A percentile compares a stretch with the other conserved stretches of the same genome.
Evolutionary conservation across 2,329 filamentous ascomycete species (phyloP).

Genomic region (Trichoderma afroharzianum): DNA sequence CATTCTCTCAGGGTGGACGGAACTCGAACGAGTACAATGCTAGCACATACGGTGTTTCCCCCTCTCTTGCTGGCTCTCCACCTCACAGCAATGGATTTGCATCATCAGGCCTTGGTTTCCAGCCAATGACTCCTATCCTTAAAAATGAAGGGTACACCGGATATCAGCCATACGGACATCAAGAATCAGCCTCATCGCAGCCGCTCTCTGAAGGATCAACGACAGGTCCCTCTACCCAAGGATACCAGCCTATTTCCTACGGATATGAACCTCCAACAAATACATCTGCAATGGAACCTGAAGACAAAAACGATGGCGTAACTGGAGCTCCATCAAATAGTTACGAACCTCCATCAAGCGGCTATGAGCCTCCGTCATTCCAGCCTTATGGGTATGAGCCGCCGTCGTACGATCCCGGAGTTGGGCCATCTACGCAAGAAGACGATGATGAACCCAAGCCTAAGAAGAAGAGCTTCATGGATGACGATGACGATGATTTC

Average conservation of each 20-base stretch:
- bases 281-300: constrained; percentile 23
- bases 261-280: constrained; percentile 50
- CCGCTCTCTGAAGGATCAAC: not conserved
- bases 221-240: constrained; percentile 25
- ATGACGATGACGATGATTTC: constrained; percentile 75
- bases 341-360: constrained; percentile 29
- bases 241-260: constrained; percentile 43
- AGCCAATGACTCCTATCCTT: constrained; percentile 19
- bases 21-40: constrained; percentile 30
- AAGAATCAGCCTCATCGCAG: constrained; percentile 1
- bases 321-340: constrained; percentile 29
- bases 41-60: constrained; percentile 36
- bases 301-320: constrained; percentile 18
- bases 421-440: constrained; percentile 36
- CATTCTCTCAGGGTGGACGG: constrained; percentile 24
- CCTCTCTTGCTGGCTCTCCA: constrained; percentile 22
- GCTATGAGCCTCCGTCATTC: constrained; percentile 61
- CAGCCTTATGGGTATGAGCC: constrained; percentile 58
- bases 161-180: constrained; percentile 29
- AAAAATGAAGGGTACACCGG: constrained; percentile 14
- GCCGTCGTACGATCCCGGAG: constrained; percentile 53
- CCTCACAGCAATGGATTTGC: constrained; percentile 22
- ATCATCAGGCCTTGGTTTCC: constrained; percentile 27
- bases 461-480: constrained; percentile 77
- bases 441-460: constrained; percentile 52